phyloP scores from a whole-genome alignment of 2,329 filamentous ascomycete genomes.

The Zopfia rhizophila region DNA sequence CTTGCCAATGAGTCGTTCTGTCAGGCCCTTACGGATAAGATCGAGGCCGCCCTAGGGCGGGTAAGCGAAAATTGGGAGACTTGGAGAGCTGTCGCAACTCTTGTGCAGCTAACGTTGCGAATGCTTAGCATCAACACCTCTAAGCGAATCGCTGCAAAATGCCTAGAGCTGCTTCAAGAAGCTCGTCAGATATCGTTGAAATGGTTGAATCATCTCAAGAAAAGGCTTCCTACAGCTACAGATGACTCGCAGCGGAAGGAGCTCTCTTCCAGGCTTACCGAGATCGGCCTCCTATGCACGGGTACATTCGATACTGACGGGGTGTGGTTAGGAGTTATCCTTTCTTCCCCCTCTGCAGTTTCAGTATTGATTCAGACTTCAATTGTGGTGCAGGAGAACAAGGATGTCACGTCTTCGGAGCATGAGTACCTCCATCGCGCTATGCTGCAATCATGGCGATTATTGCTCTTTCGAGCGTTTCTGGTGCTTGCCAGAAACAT shows the following conservation, averaged over 20 bases:
- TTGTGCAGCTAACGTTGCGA: slow-evolving; percentile 56
- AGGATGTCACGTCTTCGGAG: slow-evolving; percentile 3
- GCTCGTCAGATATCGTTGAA: slow-evolving; percentile 48
- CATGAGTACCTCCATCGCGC: slow-evolving; percentile 7
- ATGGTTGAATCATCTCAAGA: slow-evolving; percentile 54
- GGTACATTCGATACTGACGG: slow-evolving; percentile 59
- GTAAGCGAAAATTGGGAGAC: slow-evolving; percentile 49
- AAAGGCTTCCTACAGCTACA: slow-evolving; percentile 30
- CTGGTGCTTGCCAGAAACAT: slow-evolving; percentile 12
- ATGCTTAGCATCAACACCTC: slow-evolving; percentile 54
- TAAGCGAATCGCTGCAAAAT: slow-evolving; percentile 26
- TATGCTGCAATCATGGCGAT: slow-evolving; percentile 30
- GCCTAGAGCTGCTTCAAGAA: slow-evolving; percentile 44
- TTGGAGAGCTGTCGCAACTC: slow-evolving; percentile 51
- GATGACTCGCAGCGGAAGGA: slow-evolving; percentile 40
- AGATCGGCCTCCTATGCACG: slow-evolving; percentile 56
- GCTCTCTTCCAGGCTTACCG: slow-evolving; percentile 48
- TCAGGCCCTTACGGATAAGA: slow-evolving; percentile 21
- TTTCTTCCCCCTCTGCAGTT: slow-evolving; percentile 31
- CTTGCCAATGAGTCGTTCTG: slow-evolving; percentile 50
- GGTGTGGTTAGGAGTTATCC: slow-evolving; percentile 33
- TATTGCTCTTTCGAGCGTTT: slow-evolving; percentile 28
- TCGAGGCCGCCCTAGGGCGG: slow-evolving; percentile 23
- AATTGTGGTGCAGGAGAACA: slow-evolving; percentile 33
- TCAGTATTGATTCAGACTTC: slow-evolving; percentile 33